A percentile compares a stretch with the other conserved stretches of the same genome.
These are phyloP conservation scores for Hibiscus trionum DNA, from an alignment of 345 rosid genomes.

Conservation along the genomic window DNA sequence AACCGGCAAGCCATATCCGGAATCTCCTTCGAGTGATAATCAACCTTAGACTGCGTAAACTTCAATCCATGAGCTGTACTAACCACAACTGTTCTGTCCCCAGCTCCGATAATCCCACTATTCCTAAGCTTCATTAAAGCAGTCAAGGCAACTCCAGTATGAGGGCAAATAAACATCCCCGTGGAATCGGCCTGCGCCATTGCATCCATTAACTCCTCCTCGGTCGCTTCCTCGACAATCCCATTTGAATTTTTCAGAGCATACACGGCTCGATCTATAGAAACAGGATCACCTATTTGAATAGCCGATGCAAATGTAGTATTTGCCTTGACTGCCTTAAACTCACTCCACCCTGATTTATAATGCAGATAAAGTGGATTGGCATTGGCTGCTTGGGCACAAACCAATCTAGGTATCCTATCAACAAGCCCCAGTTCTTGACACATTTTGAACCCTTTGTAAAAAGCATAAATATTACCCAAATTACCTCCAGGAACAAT, in stretches of 20 bases:
- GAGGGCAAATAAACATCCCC: conserved; percentile 92
- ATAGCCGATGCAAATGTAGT: conserved; percentile 87
- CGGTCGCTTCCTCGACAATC: conserved; percentile 83
- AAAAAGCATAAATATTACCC: conserved; percentile 87
- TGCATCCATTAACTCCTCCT: conserved; percentile 93
- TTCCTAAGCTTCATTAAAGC: conserved; percentile 78
- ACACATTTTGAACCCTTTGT: conserved; percentile 87
- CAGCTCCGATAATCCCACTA: conserved; percentile 58
- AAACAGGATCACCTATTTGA: conserved; percentile 90
- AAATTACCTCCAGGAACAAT: conserved; percentile 90
- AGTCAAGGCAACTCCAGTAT: conserved; percentile 82
- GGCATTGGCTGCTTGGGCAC: conserved; percentile 91
- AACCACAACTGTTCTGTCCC: conserved; percentile 73
- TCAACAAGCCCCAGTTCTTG: conserved; percentile 76
- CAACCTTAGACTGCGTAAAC: conserved; percentile 73
- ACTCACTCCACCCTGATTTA: conserved; percentile 70
- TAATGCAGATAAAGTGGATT: conserved; percentile 80
- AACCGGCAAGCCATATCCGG: conserved; percentile 71
- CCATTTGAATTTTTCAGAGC: conserved; percentile 69
- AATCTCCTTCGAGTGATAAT: conserved; percentile 69
- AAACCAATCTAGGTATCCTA: conserved; percentile 70
- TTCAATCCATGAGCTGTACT: conserved; percentile 95
- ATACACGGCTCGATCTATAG: conserved; percentile 80
- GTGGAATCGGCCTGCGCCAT: conserved; percentile 92
- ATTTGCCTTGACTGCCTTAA: conserved; percentile 60